Conservation (phyloP, 2,329 filamentous ascomycete species). For the Calcarisporium arbuscula region DNA sequence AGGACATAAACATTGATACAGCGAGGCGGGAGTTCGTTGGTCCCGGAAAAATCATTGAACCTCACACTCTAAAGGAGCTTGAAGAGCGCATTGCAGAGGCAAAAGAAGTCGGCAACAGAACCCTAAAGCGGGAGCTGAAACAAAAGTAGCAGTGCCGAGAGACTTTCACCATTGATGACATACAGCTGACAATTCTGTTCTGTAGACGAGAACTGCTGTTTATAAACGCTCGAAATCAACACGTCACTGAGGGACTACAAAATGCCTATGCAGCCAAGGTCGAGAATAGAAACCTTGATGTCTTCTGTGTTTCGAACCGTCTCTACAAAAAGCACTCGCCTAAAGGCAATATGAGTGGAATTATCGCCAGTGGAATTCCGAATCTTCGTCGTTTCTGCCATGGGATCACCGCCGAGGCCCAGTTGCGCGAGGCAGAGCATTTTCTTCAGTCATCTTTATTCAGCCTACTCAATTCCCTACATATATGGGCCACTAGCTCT, state of each 20-base stretch:
- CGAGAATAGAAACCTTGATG: slow-evolving; percentile 16
- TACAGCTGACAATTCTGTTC: background rate
- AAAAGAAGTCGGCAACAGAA: slow-evolving; percentile 13
- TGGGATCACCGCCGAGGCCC: slow-evolving; percentile 24
- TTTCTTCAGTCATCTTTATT: slow-evolving; percentile 20
- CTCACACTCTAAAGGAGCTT: slow-evolving; percentile 13
- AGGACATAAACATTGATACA: slow-evolving; percentile 22
- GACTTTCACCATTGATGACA: background rate
- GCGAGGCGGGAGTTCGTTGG: slow-evolving; percentile 22
- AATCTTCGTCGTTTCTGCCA: slow-evolving; percentile 26
- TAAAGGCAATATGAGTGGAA: slow-evolving; percentile 19
- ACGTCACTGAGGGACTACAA: slow-evolving; percentile 21
- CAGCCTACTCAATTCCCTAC: slow-evolving; percentile 20
- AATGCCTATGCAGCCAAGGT: slow-evolving; percentile 18
- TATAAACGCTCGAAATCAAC: slow-evolving; percentile 21
- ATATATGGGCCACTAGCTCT: slow-evolving; percentile 13
- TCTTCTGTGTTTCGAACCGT: slow-evolving; percentile 30
- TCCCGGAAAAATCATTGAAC: slow-evolving; percentile 13
- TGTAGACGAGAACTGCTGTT: slow-evolving; percentile 20
- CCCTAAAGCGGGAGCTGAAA: slow-evolving; percentile 18
- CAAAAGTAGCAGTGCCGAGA: slow-evolving; percentile 14
- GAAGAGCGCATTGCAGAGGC: slow-evolving; percentile 20
- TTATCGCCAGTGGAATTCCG: slow-evolving; percentile 23
- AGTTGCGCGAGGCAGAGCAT: slow-evolving; percentile 21
- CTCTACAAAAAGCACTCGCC: slow-evolving; percentile 24